Evolutionary conservation across 2,329 filamentous ascomycete species (phyloP).

Genomic region (Aspergillus udagawae): DNA sequence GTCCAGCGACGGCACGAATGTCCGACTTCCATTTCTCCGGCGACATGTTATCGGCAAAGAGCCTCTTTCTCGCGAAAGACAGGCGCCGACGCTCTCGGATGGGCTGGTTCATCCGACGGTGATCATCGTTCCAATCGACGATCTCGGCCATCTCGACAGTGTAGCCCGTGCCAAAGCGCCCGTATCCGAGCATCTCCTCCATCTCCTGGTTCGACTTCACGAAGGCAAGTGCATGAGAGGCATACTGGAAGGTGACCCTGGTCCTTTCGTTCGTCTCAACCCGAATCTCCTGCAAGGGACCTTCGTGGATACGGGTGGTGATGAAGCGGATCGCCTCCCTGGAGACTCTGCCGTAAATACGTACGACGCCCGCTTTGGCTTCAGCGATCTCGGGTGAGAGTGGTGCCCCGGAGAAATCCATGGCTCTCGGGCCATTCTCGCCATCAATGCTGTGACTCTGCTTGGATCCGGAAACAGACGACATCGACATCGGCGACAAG

Average conservation of each 20-base stretch:
- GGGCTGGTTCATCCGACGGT: constrained; percentile 33
- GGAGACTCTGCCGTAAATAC: constrained; percentile 20
- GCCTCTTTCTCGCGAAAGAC: constrained; percentile 37
- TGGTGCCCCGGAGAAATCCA: constrained; percentile 1
- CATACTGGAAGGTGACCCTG: constrained; percentile 37
- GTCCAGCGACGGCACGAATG: constrained; percentile 30
- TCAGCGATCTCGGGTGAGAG: constrained; percentile 15
- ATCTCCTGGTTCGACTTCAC: constrained; percentile 28
- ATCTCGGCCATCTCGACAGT: constrained; percentile 26
- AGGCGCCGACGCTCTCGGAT: constrained; percentile 38
- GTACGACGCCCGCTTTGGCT: constrained; percentile 27
- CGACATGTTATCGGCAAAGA: constrained; percentile 33
- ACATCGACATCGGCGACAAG: constrained; percentile 12
- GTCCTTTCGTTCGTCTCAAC: constrained; percentile 28
- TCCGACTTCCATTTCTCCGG: constrained; percentile 34
- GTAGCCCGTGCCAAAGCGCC: constrained; percentile 32
- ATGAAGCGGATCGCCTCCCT: constrained; percentile 26
- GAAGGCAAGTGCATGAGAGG: constrained; percentile 32
- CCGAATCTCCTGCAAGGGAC: constrained; percentile 37
- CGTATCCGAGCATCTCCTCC: constrained; percentile 23
- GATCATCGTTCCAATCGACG: constrained; percentile 32
- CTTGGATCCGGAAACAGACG: constrained; percentile 13
- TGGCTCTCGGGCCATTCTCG: background rate
- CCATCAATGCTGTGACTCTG: constrained; percentile 15
- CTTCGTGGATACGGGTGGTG: constrained; percentile 36